These are phyloP conservation scores for Sporisorium reilianum DNA, from an alignment of 1,284 basidiomycete species.

Conservation along the genomic window DNA sequence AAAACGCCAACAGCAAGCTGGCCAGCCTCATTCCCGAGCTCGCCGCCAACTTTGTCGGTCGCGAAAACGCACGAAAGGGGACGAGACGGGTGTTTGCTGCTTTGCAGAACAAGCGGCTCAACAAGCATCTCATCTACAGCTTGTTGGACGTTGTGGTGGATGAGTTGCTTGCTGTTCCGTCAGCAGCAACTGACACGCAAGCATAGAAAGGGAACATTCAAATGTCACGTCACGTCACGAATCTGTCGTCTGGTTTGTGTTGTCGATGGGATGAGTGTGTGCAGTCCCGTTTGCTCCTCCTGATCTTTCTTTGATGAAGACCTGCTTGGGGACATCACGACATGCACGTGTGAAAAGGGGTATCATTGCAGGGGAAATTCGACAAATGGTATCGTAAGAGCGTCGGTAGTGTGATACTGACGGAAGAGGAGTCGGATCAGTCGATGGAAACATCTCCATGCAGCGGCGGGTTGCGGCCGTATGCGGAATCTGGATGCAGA, in stretches of 20 bases:
- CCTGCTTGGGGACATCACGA: too few species aligned
- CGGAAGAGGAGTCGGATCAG: conserved; percentile 4
- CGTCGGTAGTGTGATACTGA: not conserved
- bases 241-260: not conserved
- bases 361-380: conserved; percentile 23
- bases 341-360: too few species aligned
- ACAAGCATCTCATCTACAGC: conserved; percentile 70
- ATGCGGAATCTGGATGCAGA: conserved; percentile 13
- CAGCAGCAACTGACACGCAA: not conserved
- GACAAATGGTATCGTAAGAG: conserved; percentile 3
- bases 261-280: not conserved
- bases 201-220: not conserved
- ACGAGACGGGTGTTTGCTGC: conserved; percentile 90
- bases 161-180: conserved; percentile 33
- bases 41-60: conserved; percentile 94
- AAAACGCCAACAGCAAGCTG: conserved; percentile 87
- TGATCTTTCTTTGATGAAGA: not conserved
- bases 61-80: conserved; percentile 89
- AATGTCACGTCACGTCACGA: not conserved
- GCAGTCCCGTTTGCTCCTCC: not conserved
- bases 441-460: conserved; percentile 41
- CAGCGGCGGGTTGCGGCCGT: not conserved
- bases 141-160: conserved; percentile 52
- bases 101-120: conserved; percentile 88
- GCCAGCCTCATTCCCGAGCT: conserved; percentile 93